These are phyloP conservation scores for Przewalskia tangutica DNA, from an alignment of 257 asterid species.

Conservation along the genomic window DNA sequence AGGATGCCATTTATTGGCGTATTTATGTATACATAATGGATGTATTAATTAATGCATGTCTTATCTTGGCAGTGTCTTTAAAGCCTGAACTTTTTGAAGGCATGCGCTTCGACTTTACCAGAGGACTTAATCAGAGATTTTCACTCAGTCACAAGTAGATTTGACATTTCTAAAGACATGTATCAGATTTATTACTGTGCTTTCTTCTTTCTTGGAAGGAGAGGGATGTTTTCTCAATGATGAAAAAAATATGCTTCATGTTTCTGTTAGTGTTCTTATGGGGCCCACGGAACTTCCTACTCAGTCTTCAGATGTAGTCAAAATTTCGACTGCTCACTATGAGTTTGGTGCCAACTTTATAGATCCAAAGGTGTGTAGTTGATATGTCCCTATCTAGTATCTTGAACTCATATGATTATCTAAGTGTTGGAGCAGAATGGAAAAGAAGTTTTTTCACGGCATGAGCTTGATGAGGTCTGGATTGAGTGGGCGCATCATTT, in stretches of 20 bases:
- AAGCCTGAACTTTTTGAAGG: too few relatives aligned
- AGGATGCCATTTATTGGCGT: too few relatives aligned
- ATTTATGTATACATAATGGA: too few relatives aligned
- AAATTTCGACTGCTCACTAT: conserved; percentile 77
- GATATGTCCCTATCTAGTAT: not conserved
- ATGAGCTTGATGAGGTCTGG: too few relatives aligned
- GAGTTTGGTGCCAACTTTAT: conserved; percentile 93
- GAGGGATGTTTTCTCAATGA: not conserved
- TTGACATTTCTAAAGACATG: not conserved
- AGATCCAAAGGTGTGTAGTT: conserved; percentile 61
- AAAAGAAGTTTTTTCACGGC: too few relatives aligned
- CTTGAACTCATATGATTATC: not conserved
- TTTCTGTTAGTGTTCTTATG: conserved; percentile 64
- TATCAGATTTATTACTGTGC: not conserved
- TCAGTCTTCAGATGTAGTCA: conserved; percentile 72
- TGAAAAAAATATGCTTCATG: not conserved
- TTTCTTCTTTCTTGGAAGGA: not conserved
- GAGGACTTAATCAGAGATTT: conserved; percentile 79
- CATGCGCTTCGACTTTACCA: conserved; percentile 88
- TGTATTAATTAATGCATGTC: too few relatives aligned
- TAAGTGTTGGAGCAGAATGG: too few relatives aligned
- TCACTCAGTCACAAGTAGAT: conserved; percentile 88
- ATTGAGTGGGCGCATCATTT: too few relatives aligned
- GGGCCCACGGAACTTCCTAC: too few relatives aligned
- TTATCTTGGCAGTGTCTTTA: too few relatives aligned